Evolutionary conservation across 176 grass and related monocot species (phyloP).

Genomic region (Cenchrus purpureus): DNA sequence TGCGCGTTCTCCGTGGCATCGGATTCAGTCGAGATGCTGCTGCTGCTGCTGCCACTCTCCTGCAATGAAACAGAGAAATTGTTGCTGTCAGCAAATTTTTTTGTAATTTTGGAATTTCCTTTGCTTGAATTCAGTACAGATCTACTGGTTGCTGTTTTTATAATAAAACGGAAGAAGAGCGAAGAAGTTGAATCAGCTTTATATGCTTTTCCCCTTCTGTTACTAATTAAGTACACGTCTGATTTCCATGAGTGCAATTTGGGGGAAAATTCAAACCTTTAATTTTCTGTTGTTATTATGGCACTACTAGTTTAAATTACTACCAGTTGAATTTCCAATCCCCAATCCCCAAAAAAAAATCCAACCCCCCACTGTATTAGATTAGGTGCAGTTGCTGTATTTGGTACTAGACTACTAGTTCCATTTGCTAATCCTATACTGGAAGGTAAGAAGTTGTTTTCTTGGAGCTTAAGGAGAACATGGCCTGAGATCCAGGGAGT

Average conservation of each 20-base stretch:
- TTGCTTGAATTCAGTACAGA: background rate
- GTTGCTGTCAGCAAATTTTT: background rate
- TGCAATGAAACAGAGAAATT: background rate
- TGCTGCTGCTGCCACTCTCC: constrained; percentile 15
- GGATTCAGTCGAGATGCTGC: constrained; percentile 18
- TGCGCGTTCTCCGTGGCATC: background rate
- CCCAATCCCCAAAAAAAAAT: background rate
- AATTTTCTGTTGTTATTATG: background rate
- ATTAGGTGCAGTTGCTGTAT: background rate
- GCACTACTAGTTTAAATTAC: background rate
- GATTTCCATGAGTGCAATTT: background rate
- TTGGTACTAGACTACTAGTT: background rate
- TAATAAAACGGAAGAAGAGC: background rate
- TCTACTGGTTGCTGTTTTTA: background rate
- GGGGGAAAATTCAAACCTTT: background rate
- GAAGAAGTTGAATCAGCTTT: background rate
- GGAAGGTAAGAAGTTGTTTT: background rate
- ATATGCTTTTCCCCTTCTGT: too few relatives aligned
- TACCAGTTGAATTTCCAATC: background rate
- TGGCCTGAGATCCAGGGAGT: background rate
- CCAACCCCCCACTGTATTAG: background rate
- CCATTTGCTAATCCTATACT: background rate
- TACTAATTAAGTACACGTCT: background rate
- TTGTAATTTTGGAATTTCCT: background rate
- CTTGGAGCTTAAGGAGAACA: constrained; percentile 6